Evolutionary conservation across 1,284 basidiomycete species (phyloP).

Genomic region (Laetiporus sulphureus): DNA sequence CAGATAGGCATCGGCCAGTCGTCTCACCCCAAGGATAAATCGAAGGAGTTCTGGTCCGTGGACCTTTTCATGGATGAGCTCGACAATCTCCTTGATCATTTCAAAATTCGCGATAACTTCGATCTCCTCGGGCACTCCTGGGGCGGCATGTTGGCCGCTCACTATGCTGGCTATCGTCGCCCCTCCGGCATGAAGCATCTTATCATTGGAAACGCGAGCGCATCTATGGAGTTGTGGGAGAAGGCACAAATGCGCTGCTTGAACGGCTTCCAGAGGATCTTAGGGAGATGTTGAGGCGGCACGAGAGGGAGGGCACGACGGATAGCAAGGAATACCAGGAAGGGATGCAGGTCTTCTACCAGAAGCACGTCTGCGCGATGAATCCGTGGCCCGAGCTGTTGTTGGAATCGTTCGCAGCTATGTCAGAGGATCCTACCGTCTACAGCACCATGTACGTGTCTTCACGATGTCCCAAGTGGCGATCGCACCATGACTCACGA

Average conservation of each 20-base stretch:
- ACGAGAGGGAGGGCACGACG: slow-evolving; percentile 4
- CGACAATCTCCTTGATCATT: slow-evolving; percentile 22
- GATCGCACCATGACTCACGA: no score
- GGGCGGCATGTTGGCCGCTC: slow-evolving; percentile 27
- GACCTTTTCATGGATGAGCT: slow-evolving; percentile 15
- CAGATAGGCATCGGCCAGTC: slow-evolving; percentile 28
- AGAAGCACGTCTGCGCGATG: slow-evolving; percentile 18
- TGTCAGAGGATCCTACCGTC: slow-evolving; percentile 18
- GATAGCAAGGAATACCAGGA: slow-evolving; percentile 20
- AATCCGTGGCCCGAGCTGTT: slow-evolving; percentile 18
- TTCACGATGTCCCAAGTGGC: no score
- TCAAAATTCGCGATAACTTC: slow-evolving; percentile 23
- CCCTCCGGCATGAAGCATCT: slow-evolving; percentile 26
- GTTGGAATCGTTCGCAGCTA: slow-evolving; percentile 9
- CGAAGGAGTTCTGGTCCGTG: slow-evolving; percentile 25
- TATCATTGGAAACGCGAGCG: slow-evolving; percentile 22
- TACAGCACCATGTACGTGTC: slow-evolving; percentile 13
- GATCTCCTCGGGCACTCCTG: slow-evolving; percentile 31
- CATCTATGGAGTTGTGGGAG: slow-evolving; percentile 23
- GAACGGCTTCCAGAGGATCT: slow-evolving; percentile 18
- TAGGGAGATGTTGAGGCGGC: slow-evolving; percentile 11
- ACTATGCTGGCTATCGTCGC: slow-evolving; percentile 18
- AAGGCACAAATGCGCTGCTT: slow-evolving; percentile 14
- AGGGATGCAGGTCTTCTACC: slow-evolving; percentile 20
- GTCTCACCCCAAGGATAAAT: slow-evolving; percentile 26